Conservation (phyloP, 2,329 filamentous ascomycete species). For the Fusarium sp. region DNA sequence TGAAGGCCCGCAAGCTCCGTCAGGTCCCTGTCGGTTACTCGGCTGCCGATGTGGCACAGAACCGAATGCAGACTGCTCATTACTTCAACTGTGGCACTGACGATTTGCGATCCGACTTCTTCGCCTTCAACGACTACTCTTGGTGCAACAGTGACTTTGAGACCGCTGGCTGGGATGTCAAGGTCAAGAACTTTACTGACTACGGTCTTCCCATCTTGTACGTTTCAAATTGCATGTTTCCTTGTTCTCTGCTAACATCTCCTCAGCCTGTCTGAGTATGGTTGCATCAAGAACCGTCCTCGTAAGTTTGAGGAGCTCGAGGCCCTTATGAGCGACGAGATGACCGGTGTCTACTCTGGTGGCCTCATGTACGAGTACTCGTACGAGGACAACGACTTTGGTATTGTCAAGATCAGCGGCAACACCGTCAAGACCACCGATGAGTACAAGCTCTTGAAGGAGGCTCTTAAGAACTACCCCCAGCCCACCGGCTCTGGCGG, state of each 20-base stretch:
- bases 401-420: slow-evolving; percentile 77
- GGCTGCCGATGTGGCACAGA: slow-evolving; percentile 83
- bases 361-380: slow-evolving; percentile 97
- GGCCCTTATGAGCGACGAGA: slow-evolving; percentile 83
- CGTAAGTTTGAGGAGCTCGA: slow-evolving; percentile 85
- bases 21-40: slow-evolving; percentile 81
- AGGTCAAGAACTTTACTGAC: slow-evolving; percentile 87
- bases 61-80: slow-evolving; percentile 85
- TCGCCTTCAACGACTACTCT: slow-evolving; percentile 90
- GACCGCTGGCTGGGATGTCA: slow-evolving; percentile 84
- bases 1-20: slow-evolving; percentile 71
- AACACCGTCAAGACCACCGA: slow-evolving; percentile 63
- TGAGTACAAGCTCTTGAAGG: slow-evolving; percentile 71
- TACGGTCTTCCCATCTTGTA: slow-evolving; percentile 90
- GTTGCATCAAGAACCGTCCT: slow-evolving; percentile 81
- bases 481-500: slow-evolving; percentile 64
- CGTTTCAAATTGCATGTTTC: slow-evolving; percentile 30
- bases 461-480: slow-evolving; percentile 61
- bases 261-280: slow-evolving; percentile 84
- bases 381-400: slow-evolving; percentile 81
- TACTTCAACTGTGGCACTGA: slow-evolving; percentile 96
- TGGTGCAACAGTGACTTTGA: slow-evolving; percentile 82
- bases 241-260: neutral
- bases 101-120: slow-evolving; percentile 88
- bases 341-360: slow-evolving; percentile 93